Base-by-base conservation (phyloP, 2,329 filamentous ascomycete genomes). In the Fusarium sp. region DNA sequence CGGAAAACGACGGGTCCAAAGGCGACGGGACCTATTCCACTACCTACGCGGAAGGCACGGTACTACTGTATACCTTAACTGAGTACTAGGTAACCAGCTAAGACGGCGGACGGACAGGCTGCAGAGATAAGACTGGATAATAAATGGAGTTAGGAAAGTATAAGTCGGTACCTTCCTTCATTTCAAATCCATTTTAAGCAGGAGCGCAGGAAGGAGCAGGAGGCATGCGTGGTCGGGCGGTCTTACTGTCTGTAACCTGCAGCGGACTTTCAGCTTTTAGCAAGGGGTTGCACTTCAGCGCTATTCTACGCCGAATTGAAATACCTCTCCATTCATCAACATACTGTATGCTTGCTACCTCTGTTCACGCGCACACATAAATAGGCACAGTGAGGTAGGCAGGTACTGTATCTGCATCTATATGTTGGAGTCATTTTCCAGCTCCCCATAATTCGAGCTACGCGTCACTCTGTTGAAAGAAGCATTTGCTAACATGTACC, bases 271-370 rank as follows among this genome's bases (percentile, higher is more conserved):
- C 42, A 53, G 42, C 34, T 48, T 30, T 37, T 27, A 49, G 40
- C 50, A 63, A 71, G 63, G 67, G 67, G 56, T 56, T 45, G 23
- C 48, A 50, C 41, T 49, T 55, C 53, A 69, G 58, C 67, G 66
- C 55, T 51, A 53, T 54, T 57, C 53, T 57, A 51, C 66, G 66
- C 66, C 62, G 51, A 51, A 56, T 34, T 21, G 32, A 56, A 25
- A 57, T 34, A 46, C 14, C 43, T 27, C 27, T 18, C 20, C 34
- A 37, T 37, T 37, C 18, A n/a, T 37, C 34, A 37, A 37, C 34
- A 10, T 37, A 37, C 34, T 37, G 34, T 37, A 37, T 37, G 34
- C 34, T n/a, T 37, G 34, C 34, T n/a, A 37, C 34, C 18, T 37
- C 34, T 37, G n/a, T n/a, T n/a, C 34, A 37, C 34, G 18, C 34